Evolutionary conservation across 1,139 yeast species (phyloP), one percentile per base, ranked within the genome.

Genomic region (Yamadazyma oceani): DNA sequence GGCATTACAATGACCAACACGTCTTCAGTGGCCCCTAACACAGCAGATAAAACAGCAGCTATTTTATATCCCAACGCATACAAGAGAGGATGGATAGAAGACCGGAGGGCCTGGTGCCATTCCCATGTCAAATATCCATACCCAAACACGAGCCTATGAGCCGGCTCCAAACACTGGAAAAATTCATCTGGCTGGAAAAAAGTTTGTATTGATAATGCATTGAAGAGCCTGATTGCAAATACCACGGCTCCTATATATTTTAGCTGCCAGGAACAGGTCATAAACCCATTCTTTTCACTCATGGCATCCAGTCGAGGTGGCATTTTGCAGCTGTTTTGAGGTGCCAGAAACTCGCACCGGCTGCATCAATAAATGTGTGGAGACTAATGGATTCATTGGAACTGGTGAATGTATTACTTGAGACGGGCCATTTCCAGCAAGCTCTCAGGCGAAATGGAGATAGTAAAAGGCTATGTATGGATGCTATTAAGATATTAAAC

Each of bases 181-280:
- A 73, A 94, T 59, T 94, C 99, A 59, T 94, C 99, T 0, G 98
- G 94, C 58, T 94, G 99, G 63, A 92, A 92, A 55, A 80, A 94
- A 0, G 97, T 88, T 41, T 58, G 59, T 5, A 79, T 74, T 0
- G 80, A 58, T 17, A 86, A 57, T 0, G 95, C 75, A 58, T 89
- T 89, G 50, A 78, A 26, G 4, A 84, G 45, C 29, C 97, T 62
- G 26, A 60, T 12, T 5, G 34, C 38, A 14, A 58, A 48, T 3
- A 53, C 23, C 12, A 35, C 35, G 9, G 21, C 16, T 13, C 39
- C 34, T 7, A 43, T 30, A 26, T 28, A 21, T 15, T 31, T 35
- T 5, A 32, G 3, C 3, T 32, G 16, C 45, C 45, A 42, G 17
- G 5, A 4, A 3, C n/a, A 7, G 11, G n/a, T 15, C 7, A 27